Evolutionary conservation across 2,329 filamentous ascomycete species (phyloP), one percentile per base, ranked within the genome.

Genomic region (Sporothrix globosa): DNA sequence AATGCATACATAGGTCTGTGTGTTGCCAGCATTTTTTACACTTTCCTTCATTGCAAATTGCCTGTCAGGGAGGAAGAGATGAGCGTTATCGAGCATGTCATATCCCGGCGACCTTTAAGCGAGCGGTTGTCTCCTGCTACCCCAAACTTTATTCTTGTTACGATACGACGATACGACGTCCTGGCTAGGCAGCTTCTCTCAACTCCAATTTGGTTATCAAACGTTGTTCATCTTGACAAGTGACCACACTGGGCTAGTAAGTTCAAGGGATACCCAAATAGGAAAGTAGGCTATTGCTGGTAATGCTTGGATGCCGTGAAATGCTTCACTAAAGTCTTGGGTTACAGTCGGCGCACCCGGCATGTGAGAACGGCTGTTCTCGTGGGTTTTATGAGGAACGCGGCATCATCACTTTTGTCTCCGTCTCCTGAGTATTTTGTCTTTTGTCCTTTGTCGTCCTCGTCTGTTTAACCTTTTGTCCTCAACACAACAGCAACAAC

Each of bases 311-410:
- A 17, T 19, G 44, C 19, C 30, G 34, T 34, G 7, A 34, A 34
- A 34, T 7, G 34, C 34, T 34, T 34, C 34, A 34, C 34, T 34
- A 39, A 14, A 14, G 39, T 61, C 30, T 61, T 61, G 56, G 56
- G 56, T 61, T 60, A 44, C 56, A 60, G n/a, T 39, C 56, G 56
- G 56, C 56, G 56, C 56, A 44, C 24, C 34, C 56, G 56, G 41
- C 24, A 48, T n/a, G n/a, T 44, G 39, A 63, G 58, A 63, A 44
- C 21, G 30, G 39, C 21, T 13, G 39, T 46, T 54, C 17, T 54
- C 4, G 4, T 48, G 41, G 41, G n/a, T n/a, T n/a, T 30, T 30
- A 30, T 30, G 30, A 30, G 30, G n/a, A n/a, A n/a, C 30, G 30
- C 30, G 30, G 30, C 30, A 30, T 30, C 30, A 30, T n/a, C n/a